Evolutionary conservation across 75 land plant genomes (phyloP).

Genomic region (Pinus taeda): DNA sequence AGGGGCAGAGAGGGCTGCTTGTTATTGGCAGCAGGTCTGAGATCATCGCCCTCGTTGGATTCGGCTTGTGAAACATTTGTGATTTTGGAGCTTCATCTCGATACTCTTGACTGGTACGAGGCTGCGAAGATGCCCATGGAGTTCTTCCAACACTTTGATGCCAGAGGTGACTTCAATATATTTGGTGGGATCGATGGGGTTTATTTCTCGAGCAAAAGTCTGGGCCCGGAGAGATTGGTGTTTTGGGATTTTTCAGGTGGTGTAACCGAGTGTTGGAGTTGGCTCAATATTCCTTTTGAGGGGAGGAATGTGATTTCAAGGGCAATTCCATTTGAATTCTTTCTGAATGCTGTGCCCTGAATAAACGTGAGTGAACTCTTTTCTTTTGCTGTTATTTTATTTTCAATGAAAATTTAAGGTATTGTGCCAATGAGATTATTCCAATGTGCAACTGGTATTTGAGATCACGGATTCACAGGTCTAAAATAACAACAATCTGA

Average conservation of each 20-base stretch:
- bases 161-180: slow-evolving; percentile 58
- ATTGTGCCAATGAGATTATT: too few relatives aligned
- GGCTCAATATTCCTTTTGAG: slow-evolving; percentile 47
- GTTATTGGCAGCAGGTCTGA: slow-evolving; percentile 53
- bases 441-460: too few relatives aligned
- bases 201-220: slow-evolving; percentile 58
- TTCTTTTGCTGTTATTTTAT: too few relatives aligned
- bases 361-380: background rate
- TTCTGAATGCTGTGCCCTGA: slow-evolving; percentile 15
- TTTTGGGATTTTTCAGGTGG: slow-evolving; percentile 25
- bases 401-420: too few relatives aligned
- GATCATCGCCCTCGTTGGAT: slow-evolving; percentile 32
- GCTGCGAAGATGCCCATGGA: slow-evolving; percentile 60
- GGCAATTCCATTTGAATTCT: slow-evolving; percentile 14
- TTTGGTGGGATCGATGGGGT: slow-evolving; percentile 55
- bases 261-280: slow-evolving; percentile 39
- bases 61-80: slow-evolving; percentile 49
- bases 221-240: slow-evolving; percentile 33
- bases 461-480: too few relatives aligned
- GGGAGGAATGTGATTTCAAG: background rate
- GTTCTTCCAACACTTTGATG: slow-evolving; percentile 35
- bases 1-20: slow-evolving; percentile 26
- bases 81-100: slow-evolving; percentile 51
- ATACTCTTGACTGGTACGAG: slow-evolving; percentile 59
- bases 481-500: too few relatives aligned